Percentiles rank a stretch among this genome's conserved stretches.
phyloP scores from a whole-genome alignment of 371 early-diverging fungal species.

The Apophysomyces sp. region DNA sequence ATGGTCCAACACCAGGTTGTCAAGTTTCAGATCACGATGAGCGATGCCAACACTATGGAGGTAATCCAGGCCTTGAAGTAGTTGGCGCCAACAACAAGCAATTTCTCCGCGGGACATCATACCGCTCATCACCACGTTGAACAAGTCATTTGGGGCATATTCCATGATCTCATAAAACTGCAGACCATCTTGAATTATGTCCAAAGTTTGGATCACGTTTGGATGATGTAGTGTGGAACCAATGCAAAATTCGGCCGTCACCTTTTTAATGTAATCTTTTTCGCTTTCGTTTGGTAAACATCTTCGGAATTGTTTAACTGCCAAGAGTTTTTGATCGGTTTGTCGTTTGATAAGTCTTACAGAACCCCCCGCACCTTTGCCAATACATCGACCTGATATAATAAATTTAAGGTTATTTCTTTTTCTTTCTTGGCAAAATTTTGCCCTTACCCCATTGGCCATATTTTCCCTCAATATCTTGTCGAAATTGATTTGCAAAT shows the following conservation, averaged over 20 bases:
- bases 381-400: conserved; percentile 58
- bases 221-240: conserved; percentile 79
- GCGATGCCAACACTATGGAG: conserved; percentile 78
- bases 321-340: conserved; percentile 57
- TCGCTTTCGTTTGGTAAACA: conserved; percentile 65
- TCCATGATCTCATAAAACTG: conserved; percentile 78
- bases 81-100: conserved; percentile 71
- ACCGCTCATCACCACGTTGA: conserved; percentile 68
- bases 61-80: conserved; percentile 73
- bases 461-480: conserved; percentile 34
- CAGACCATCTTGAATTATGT: conserved; percentile 65
- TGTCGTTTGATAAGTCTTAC: conserved; percentile 60
- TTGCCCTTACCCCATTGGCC: conserved; percentile 41
- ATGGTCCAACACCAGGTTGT: conserved; percentile 77
- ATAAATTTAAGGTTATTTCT: neutral
- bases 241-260: conserved; percentile 85
- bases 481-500: conserved; percentile 35
- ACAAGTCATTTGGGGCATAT: conserved; percentile 77
- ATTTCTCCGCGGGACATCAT: conserved; percentile 66
- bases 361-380: conserved; percentile 74
- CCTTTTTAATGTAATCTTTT: conserved; percentile 80
- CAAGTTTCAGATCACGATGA: conserved; percentile 89
- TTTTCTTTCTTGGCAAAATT: conserved; percentile 2
- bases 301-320: conserved; percentile 83
- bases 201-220: conserved; percentile 86